Conservation (phyloP, 768 basidiomycete genomes). For the Pisolithus tinctorius region DNA sequence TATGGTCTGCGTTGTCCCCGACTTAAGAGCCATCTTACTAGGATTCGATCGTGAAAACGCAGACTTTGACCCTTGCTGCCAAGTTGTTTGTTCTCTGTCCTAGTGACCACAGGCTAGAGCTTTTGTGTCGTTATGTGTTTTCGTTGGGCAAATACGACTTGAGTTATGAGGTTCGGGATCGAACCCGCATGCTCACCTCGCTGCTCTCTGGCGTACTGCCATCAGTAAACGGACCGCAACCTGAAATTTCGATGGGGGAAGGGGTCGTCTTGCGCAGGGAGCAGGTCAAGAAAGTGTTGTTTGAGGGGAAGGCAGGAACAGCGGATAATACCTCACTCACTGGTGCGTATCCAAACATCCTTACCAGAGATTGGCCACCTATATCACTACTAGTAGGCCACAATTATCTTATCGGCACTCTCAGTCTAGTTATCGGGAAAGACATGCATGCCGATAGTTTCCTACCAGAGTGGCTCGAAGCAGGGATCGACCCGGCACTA, state of each 20-base stretch:
- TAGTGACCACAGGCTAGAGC: slow-evolving; percentile 39
- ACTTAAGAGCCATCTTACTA: slow-evolving; percentile 20
- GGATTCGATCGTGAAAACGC: slow-evolving; percentile 69
- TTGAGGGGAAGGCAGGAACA: slow-evolving; percentile 61
- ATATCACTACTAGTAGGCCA: slow-evolving; percentile 24
- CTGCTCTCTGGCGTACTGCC: slow-evolving; percentile 55
- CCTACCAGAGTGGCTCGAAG: slow-evolving; percentile 85
- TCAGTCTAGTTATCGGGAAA: slow-evolving; percentile 55
- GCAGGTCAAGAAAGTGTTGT: slow-evolving; percentile 74
- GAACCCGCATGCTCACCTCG: slow-evolving; percentile 70
- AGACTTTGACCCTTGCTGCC: slow-evolving; percentile 77
- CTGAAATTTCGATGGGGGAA: slow-evolving; percentile 38
- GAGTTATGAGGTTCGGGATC: slow-evolving; percentile 88
- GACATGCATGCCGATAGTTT: slow-evolving; percentile 33
- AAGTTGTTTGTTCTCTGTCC: slow-evolving; percentile 73
- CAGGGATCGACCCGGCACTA: slow-evolving; percentile 71
- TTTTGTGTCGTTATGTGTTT: slow-evolving; percentile 68
- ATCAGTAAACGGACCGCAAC: slow-evolving; percentile 27
- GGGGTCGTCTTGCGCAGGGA: slow-evolving; percentile 79
- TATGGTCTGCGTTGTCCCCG: background rate
- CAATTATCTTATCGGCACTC: slow-evolving; percentile 53
- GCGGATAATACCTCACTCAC: slow-evolving; percentile 32
- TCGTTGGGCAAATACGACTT: slow-evolving; percentile 82
- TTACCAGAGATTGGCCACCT: background rate
- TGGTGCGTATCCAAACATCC: slow-evolving; percentile 20